phyloP scores from a whole-genome alignment of 2,329 filamentous ascomycete genomes.

The Nemania diffusa region DNA sequence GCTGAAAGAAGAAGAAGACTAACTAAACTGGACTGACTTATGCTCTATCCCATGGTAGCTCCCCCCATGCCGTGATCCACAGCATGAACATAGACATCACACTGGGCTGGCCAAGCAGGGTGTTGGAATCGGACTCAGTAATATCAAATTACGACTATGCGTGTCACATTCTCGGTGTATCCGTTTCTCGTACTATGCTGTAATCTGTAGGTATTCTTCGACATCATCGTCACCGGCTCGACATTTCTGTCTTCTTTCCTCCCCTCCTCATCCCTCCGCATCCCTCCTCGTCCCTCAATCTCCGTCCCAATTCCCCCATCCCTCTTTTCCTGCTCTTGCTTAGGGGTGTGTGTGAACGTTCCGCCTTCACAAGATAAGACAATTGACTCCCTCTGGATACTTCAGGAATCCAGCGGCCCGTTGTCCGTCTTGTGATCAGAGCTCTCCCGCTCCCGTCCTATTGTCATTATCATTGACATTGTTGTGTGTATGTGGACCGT shows the following conservation, averaged over 20 bases:
- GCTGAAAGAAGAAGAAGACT: conserved; percentile 14
- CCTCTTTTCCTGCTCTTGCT: conserved; percentile 37
- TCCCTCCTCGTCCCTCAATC: conserved; percentile 14
- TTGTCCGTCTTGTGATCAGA: conserved; percentile 38
- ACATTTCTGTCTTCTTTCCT: conserved; percentile 18
- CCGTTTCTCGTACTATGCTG: neutral
- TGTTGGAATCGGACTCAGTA: conserved; percentile 3
- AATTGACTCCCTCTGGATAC: conserved; percentile 38
- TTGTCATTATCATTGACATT: conserved; percentile 34
- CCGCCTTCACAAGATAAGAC: conserved; percentile 38
- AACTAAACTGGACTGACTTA: conserved; percentile 9
- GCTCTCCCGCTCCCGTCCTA: conserved; percentile 40
- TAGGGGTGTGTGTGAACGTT: conserved; percentile 38
- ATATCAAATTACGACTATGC: conserved; percentile 13
- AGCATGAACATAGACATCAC: conserved; percentile 17
- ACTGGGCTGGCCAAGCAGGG: conserved; percentile 5
- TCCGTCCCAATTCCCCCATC: conserved; percentile 22
- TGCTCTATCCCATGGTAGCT: conserved; percentile 11
- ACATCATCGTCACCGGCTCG: conserved; percentile 25
- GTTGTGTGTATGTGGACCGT: conserved; percentile 16
- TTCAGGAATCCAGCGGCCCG: conserved; percentile 38
- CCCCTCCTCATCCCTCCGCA: conserved; percentile 15
- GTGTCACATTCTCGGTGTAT: conserved; percentile 14
- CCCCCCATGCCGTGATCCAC: conserved; percentile 32
- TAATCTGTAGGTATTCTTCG: conserved; percentile 15